A percentile compares a stretch with the other conserved stretches of the same genome.
Evolutionary conservation across 2,329 filamentous ascomycete species (phyloP).

Genomic region (Camptophora hylomeconis): DNA sequence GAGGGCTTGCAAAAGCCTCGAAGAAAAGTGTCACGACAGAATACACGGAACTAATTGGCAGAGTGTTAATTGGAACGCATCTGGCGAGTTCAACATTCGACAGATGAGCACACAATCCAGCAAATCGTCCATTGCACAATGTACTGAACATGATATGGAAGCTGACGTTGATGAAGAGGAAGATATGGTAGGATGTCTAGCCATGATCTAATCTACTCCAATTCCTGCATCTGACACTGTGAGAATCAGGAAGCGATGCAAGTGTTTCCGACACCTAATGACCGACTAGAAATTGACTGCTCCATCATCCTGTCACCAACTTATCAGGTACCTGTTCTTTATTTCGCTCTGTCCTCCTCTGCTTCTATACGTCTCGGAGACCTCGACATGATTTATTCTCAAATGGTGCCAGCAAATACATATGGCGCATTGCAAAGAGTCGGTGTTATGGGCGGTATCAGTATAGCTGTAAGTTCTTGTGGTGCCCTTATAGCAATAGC

Average conservation of each 20-base stretch:
- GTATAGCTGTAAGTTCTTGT: conserved; percentile 51
- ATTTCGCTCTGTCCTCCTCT: conserved; percentile 54
- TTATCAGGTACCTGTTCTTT: conserved; percentile 62
- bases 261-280: conserved; percentile 1
- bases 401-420: conserved; percentile 55
- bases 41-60: conserved; percentile 13
- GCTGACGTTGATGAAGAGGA: conserved; percentile 13
- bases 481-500: conserved; percentile 17
- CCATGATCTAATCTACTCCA: too few relatives aligned
- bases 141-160: conserved; percentile 19
- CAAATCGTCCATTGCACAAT: neutral
- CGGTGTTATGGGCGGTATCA: conserved; percentile 60
- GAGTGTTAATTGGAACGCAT: conserved; percentile 11
- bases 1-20: conserved; percentile 49
- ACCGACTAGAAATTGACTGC: conserved; percentile 42
- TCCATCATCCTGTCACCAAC: conserved; percentile 64
- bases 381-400: conserved; percentile 57
- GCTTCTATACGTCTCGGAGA: conserved; percentile 43
- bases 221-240: neutral
- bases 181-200: conserved; percentile 1
- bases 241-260: neutral
- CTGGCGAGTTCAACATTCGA: conserved; percentile 8
- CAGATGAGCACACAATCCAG: conserved; percentile 6
- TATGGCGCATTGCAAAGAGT: conserved; percentile 46
- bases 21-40: conserved; percentile 18